These are phyloP conservation scores for Zygosaccharomyces pseudobailii DNA, from an alignment of 1,139 yeast genomes.

Conservation along the genomic window DNA sequence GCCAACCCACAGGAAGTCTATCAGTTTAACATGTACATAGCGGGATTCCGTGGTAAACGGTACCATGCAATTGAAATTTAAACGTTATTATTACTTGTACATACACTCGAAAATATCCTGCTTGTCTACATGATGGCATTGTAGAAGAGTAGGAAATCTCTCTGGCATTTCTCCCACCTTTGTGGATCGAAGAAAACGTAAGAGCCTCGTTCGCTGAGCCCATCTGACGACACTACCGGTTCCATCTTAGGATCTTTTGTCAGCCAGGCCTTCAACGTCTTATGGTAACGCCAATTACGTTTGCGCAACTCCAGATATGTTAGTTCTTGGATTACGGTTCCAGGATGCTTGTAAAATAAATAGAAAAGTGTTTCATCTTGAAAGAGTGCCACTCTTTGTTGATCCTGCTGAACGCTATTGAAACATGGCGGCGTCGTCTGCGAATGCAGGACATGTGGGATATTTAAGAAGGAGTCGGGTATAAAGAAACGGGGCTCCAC, in stretches of 20 bases:
- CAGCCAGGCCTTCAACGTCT: conserved; percentile 92
- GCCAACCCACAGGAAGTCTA: conserved; percentile 86
- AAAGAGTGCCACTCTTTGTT: conserved; percentile 67
- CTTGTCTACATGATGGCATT: conserved; percentile 40
- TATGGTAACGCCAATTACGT: conserved; percentile 96
- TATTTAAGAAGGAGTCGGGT: conserved; percentile 40
- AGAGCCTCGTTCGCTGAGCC: conserved; percentile 87
- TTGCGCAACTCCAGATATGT: conserved; percentile 86
- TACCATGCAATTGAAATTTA: conserved; percentile 65
- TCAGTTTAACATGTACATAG: conserved; percentile 83
- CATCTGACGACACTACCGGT: conserved; percentile 69
- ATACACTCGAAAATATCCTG: background rate
- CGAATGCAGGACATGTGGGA: conserved; percentile 35
- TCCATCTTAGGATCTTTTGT: conserved; percentile 91
- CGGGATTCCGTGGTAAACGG: conserved; percentile 93
- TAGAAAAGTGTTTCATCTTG: conserved; percentile 92
- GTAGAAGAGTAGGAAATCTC: conserved; percentile 71
- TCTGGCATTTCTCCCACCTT: conserved; percentile 91
- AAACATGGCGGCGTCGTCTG: conserved; percentile 32
- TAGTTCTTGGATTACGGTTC: conserved; percentile 87
- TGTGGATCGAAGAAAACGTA: conserved; percentile 95
- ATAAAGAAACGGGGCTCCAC: conserved; percentile 71
- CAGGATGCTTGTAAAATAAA: conserved; percentile 89
- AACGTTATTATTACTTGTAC: conserved; percentile 2
- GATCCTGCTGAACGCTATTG: conserved; percentile 45